Conservation (phyloP, 495 filamentous ascomycete species). For the Podospora anserina region DNA sequence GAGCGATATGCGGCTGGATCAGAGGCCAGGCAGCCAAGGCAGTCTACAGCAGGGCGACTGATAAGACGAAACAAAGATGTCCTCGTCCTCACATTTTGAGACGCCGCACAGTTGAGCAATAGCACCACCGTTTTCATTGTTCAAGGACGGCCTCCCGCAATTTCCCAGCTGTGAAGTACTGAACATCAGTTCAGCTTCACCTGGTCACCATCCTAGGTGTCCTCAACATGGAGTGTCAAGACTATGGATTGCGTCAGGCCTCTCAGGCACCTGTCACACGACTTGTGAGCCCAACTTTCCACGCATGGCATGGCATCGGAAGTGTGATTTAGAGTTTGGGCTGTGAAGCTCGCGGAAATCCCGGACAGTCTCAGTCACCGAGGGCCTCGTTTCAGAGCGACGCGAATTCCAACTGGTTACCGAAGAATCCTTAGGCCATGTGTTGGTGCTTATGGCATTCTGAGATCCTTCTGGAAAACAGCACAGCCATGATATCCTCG, state of each 20-base stretch:
- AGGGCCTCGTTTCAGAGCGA: background rate
- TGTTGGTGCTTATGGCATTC: background rate
- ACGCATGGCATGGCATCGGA: background rate
- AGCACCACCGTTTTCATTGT: background rate
- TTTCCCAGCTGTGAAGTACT: background rate
- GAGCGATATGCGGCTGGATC: background rate
- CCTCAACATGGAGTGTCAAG: background rate
- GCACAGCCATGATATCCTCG: background rate
- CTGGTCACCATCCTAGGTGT: background rate
- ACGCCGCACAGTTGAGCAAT: background rate
- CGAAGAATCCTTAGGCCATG: background rate
- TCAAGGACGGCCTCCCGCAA: slow-evolving; percentile 1
- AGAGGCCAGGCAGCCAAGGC: slow-evolving; percentile 16
- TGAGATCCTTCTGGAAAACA: background rate
- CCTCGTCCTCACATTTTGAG: background rate
- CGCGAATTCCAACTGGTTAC: background rate
- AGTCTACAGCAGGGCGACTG: background rate
- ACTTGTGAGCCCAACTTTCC: background rate
- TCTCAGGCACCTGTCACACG: slow-evolving; percentile 6
- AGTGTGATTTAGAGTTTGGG: background rate
- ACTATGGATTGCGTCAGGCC: background rate
- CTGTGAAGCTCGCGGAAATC: background rate
- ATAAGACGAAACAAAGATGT: background rate
- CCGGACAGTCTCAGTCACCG: background rate
- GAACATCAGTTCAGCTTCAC: background rate